phyloP scores from a whole-genome alignment of 768 basidiomycete species.

The Leccinum boreale region DNA sequence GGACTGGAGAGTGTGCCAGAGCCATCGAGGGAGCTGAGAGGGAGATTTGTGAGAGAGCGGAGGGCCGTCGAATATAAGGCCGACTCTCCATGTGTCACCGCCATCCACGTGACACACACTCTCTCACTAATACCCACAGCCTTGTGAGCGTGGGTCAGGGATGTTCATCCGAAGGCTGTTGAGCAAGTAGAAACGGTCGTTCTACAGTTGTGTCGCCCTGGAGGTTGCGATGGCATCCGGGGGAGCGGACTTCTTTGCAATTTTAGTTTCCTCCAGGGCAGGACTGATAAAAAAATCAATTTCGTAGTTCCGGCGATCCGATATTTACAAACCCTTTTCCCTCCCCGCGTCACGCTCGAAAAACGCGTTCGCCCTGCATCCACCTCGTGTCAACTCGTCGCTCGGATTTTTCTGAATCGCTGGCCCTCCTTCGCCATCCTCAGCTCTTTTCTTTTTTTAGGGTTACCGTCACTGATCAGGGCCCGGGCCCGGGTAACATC shows the following conservation, averaged over 20 bases:
- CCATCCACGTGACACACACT: constrained; percentile 5
- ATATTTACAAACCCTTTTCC: not conserved
- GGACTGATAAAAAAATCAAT: not conserved
- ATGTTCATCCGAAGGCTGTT: not conserved
- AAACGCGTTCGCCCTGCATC: constrained; percentile 9
- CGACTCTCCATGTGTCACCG: not conserved
- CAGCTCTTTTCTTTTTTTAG: not conserved
- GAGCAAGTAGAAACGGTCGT: not conserved
- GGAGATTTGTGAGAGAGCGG: not conserved
- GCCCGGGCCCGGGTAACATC: not conserved
- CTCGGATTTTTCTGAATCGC: not conserved
- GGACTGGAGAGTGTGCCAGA: constrained; percentile 28
- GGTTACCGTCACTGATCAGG: not conserved
- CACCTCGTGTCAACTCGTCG: constrained; percentile 7
- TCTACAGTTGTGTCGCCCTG: too few species aligned
- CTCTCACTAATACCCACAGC: not conserved
- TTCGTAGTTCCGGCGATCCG: not conserved
- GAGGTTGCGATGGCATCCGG: not conserved
- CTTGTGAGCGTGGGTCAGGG: too few species aligned
- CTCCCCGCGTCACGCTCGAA: not conserved
- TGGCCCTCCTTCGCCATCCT: not conserved
- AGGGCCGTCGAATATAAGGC: constrained; percentile 2
- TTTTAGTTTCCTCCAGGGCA: not conserved
- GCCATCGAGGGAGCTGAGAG: constrained; percentile 17
- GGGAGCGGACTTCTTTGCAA: not conserved